Percentiles rank a stretch among this genome's conserved stretches.
phyloP scores from a whole-genome alignment of 1,284 basidiomycete genomes.

The Cutaneotrichosporon curvatum region DNA sequence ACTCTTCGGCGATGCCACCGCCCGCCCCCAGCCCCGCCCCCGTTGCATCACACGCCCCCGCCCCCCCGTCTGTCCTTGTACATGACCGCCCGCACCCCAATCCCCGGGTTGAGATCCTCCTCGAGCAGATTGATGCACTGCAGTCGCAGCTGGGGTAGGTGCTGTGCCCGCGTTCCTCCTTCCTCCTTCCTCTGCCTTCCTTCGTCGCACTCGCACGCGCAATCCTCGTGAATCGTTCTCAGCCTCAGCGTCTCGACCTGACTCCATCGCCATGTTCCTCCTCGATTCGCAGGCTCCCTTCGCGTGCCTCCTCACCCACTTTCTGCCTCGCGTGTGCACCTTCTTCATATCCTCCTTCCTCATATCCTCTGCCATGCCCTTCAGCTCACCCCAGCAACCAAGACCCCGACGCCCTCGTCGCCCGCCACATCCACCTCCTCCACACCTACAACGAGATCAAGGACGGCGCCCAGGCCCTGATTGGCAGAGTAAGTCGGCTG shows the following conservation, averaged over 20 bases:
- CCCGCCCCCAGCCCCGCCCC: no score
- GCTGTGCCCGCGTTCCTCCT: no score
- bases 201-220: no score
- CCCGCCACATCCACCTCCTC: constrained; percentile 37
- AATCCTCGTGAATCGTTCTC: no score
- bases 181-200: no score
- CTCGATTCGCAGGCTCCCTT: no score
- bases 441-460: constrained; percentile 47
- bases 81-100: constrained; percentile 7
- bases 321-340: no score
- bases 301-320: no score
- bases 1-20: no score
- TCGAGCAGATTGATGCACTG: constrained; percentile 19
- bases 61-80: neutral
- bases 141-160: constrained; percentile 22
- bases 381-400: neutral
- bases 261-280: no score
- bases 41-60: no score
- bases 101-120: constrained; percentile 6
- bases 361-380: neutral
- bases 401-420: constrained; percentile 32
- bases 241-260: no score
- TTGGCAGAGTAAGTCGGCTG: constrained; percentile 33
- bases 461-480: constrained; percentile 41
- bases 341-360: neutral